phyloP scores from a whole-genome alignment of 139 green algal species.

The Dunaliella primolecta region DNA sequence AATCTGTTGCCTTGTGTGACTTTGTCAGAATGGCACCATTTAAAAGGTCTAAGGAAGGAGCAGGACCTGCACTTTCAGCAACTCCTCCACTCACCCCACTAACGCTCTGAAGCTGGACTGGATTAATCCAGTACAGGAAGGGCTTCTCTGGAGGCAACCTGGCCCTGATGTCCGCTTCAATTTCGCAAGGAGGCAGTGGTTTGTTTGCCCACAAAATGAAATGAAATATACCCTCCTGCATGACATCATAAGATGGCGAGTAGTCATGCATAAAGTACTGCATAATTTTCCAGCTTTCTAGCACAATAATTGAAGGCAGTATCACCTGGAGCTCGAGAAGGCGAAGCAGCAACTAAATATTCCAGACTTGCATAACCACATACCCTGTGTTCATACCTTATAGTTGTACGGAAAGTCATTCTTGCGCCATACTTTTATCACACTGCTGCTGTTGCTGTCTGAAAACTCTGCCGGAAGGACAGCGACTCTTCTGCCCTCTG shows the following conservation, averaged over 20 bases:
- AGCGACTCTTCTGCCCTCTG: not conserved
- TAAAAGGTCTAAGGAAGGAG: too few species aligned
- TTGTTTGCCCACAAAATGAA: not conserved
- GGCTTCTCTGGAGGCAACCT: not conserved
- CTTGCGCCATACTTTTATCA: not conserved
- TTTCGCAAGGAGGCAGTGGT: not conserved
- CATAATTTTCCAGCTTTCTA: too few species aligned
- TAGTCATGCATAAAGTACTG: too few species aligned
- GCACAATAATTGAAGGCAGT: too few species aligned
- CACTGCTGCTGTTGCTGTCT: not conserved
- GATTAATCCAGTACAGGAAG: not conserved
- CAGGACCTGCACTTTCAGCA: too few species aligned
- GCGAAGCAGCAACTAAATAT: too few species aligned
- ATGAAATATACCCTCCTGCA: not conserved
- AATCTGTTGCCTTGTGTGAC: too few species aligned
- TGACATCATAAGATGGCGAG: too few species aligned
- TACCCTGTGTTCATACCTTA: too few species aligned
- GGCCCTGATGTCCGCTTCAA: not conserved
- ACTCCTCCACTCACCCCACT: constrained; percentile 5
- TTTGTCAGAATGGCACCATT: too few species aligned
- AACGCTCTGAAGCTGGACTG: not conserved
- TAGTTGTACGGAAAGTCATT: constrained; percentile 11
- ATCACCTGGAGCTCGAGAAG: too few species aligned
- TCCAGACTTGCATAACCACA: too few species aligned
- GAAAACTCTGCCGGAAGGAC: not conserved